These are phyloP conservation scores for Gastrolobium villosum DNA, from an alignment of 306 rosid species.

Conservation along the genomic window DNA sequence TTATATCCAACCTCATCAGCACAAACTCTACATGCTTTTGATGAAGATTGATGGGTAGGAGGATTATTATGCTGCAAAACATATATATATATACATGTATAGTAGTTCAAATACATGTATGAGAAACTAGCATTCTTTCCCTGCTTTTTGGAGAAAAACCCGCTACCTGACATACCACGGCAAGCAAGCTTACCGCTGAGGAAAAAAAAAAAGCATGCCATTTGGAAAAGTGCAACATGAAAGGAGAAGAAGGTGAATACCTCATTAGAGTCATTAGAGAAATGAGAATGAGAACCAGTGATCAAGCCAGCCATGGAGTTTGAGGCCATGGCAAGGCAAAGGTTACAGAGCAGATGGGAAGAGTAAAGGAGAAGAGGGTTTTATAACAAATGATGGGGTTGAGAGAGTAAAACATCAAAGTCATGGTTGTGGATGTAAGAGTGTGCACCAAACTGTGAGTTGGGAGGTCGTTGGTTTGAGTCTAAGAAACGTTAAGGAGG, in stretches of 20 bases:
- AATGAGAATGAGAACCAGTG: constrained; percentile 66
- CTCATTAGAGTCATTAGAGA: constrained; percentile 62
- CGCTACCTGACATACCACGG: too few species aligned
- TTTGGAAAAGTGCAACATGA: constrained; percentile 28
- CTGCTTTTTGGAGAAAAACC: too few species aligned
- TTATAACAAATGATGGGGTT: constrained; percentile 64
- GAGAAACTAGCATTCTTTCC: neutral
- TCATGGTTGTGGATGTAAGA: constrained; percentile 47
- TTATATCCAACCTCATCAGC: constrained; percentile 86
- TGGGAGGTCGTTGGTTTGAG: constrained; percentile 90
- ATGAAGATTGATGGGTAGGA: constrained; percentile 52
- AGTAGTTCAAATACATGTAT: neutral
- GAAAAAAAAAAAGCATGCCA: constrained; percentile 13
- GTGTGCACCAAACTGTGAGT: constrained; percentile 87
- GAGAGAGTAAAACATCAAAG: constrained; percentile 51
- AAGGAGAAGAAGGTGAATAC: constrained; percentile 39
- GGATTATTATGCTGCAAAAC: constrained; percentile 63
- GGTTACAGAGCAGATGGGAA: constrained; percentile 38
- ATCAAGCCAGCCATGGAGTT: constrained; percentile 87
- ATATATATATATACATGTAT: neutral
- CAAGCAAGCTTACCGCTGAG: too few species aligned
- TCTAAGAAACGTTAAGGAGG: constrained; percentile 70
- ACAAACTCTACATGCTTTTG: constrained; percentile 78
- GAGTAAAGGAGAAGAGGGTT: constrained; percentile 47
- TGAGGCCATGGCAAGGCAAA: constrained; percentile 64